Base-by-base conservation (phyloP, 352 stramenopile species). In the Globisporangium parvum region DNA sequence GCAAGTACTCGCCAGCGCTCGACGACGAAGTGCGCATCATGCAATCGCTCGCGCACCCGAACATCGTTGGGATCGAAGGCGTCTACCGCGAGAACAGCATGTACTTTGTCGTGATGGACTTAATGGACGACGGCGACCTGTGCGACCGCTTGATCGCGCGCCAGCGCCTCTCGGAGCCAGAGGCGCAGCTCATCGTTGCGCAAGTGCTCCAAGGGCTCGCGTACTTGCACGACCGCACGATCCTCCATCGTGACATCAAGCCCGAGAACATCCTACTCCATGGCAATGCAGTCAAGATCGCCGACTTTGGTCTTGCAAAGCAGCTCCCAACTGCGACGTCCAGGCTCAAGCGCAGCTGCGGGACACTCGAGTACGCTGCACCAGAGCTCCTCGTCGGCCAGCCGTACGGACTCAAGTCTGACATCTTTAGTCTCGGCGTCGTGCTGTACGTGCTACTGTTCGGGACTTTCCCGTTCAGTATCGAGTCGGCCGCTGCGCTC, bases 31-130 rank as follows among this genome's bases (percentile, higher is more conserved):
- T 91, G 15, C 66, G 63, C 0, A 77, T 93, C 52, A 58, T 93
- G 56, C 69, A 66, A 5, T 73, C 69, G 20, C 48, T 93, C 2
- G 67, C 73, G 24, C 81, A 92, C 31, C 78, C 79, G 2, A 93
- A 91, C 46, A 65, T 93, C 23, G 70, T 91, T 23, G 61, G 63
- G 3, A 51, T 93, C 3, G 74, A 93, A 58, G 80, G 76, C 9
- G 78, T 93, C 3, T 93, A 87, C 62, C 42, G 73, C 5, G 75
- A 85, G 18, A 69, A 87, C 52, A 67, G 80, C 44, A 84, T 91
- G 51, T 85, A 85, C 60, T 93, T 88, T 53, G 76, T 93, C 28
- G 80, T 91, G 48, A 88, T 93, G 78, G 82, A 91, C 50, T 85
- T 85, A 52, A 79, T 93, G 63, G 75, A 83, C 23, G 69, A 87